Base-by-base conservation (phyloP, 2,329 filamentous ascomycete genomes). In the Colletotrichum acutatum region DNA sequence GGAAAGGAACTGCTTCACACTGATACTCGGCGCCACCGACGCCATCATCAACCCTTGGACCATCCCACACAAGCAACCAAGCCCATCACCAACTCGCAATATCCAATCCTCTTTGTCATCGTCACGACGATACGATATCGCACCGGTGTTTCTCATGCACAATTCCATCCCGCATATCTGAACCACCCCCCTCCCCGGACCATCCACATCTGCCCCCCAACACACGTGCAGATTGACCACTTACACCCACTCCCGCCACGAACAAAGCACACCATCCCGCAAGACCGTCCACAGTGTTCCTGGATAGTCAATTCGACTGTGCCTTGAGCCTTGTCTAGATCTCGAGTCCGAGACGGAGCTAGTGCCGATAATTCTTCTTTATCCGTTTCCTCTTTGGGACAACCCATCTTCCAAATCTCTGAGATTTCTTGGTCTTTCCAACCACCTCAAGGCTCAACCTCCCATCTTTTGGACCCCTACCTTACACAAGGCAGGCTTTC, bases 111-210 rank as follows among this genome's bases (percentile, higher is more conserved):
- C 70, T 59, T 49, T 54, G 26, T 59, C 66, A 69, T 37, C 59
- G 28, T 30, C 22, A 53, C 58, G 52, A 59, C 69, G 53, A 72
- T 37, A 69, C 69, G 66, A 72, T 53, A 69, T 64, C 30, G 42
- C 59, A 22, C 59, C 14, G 58, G 42, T 22, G 12, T 46, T 49
- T 59, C 42, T 30, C 61, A 66, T 66, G 30, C 56, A 26, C 16
- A 37, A 26, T 37, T 52, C 42, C 60, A 12, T 49, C 19, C 42
- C 42, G 19, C 42, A 49, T 49, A 5, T n/a, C 42, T n/a, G 16
- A 19, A 19, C 37, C 34, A 32, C 14, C 37, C 57, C 24, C 57
- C 34, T 11, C 37, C 19, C 59, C 16, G 7, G 26, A 24, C 22
- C 60, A 52, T 22, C 42, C n/a, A 37, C 26, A 37, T 37, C 32